Evolutionary conservation across 2,329 filamentous ascomycete species (phyloP).

Genomic region (Microcyclosporella mali): DNA sequence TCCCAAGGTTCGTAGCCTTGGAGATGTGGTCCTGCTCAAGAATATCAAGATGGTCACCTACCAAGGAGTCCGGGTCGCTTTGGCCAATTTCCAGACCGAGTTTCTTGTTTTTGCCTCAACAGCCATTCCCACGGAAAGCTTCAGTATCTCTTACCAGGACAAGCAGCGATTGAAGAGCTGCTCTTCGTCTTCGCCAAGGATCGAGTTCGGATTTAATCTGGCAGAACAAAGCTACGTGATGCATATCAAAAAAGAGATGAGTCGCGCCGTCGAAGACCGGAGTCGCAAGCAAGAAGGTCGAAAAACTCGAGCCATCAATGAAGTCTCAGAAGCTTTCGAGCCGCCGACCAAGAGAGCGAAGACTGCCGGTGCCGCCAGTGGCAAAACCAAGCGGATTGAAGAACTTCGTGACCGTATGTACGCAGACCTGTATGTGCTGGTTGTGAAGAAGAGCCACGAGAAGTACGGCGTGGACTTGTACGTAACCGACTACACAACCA

Average conservation of each 20-base stretch:
- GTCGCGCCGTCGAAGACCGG: conserved; percentile 1
- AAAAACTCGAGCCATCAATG: too few relatives aligned
- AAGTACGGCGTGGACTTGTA: conserved; percentile 54
- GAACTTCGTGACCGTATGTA: conserved; percentile 54
- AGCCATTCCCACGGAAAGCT: conserved; percentile 25
- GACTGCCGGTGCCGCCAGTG: conserved; percentile 9
- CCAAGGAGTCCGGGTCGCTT: conserved; percentile 12
- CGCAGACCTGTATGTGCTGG: conserved; percentile 64
- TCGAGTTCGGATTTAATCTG: conserved; percentile 15
- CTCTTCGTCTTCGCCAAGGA: conserved; percentile 10
- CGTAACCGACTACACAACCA: conserved; percentile 76
- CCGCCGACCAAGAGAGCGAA: conserved; percentile 1
- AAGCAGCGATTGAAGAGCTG: conserved; percentile 16
- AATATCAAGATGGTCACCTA: conserved; percentile 25
- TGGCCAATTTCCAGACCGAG: conserved; percentile 23
- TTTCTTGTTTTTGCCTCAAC: conserved; percentile 22
- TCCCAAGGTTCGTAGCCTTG: conserved; percentile 40
- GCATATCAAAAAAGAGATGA: conserved; percentile 21
- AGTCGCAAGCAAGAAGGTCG: background rate
- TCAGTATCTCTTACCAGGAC: conserved; percentile 24
- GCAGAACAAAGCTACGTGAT: conserved; percentile 33
- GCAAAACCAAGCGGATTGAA: conserved; percentile 59
- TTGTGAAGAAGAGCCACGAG: conserved; percentile 53
- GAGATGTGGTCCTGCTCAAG: conserved; percentile 61
- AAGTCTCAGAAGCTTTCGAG: background rate